Base-by-base conservation (phyloP, 192 early-diverging fungal genomes). In the Rhizophlyctis rosea region DNA sequence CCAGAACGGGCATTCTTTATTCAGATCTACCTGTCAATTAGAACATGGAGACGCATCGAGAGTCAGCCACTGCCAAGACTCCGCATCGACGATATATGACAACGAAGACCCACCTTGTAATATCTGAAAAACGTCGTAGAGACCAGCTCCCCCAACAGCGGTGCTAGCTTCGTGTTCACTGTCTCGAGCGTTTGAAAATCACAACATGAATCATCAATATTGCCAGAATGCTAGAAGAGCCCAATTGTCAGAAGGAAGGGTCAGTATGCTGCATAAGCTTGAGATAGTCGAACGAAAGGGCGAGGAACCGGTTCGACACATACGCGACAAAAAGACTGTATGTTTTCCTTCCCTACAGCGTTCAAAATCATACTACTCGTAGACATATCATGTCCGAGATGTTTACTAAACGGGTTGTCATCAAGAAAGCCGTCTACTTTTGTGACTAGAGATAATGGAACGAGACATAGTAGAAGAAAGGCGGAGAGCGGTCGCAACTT, bases 1-100 rank as follows among this genome's bases (percentile, higher is more conserved):
- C 95, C 95, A 98, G 71, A 94, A 96, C 11, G 85, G 86, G 63
- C 95, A 98, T 2, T 87, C 88, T 57, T 86, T 85, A 76, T 90
- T 89, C 56, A 98, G 73, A 65, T 96, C 88, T 23, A 92, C 83
- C 85, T 91, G 64, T 16, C 23, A 54, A 31, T 35, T 11, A 29
- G 23, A 13, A 50, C 36, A 61, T 30, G 34, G 24, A 50, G 35
- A 13, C n/a, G 39, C 4, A 36, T 48, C 52, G 14, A 14, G 36
- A 44, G 29, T 44, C 57, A 39, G 31, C 52, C 52, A 54, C 52
- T 18, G 25, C 24, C 16, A 23, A n/a, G n/a, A 14, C 29, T 48
- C 28, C 33, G 16, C 13, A 23, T 24, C 34, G 30, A 18, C 16
- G 0, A 54, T 47, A n/a, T 23, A 32, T 48, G 39, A 23, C 23